These are phyloP conservation scores for Rhizopus arrhizus DNA, from an alignment of 371 early-diverging fungal species.

Conservation along the genomic window DNA sequence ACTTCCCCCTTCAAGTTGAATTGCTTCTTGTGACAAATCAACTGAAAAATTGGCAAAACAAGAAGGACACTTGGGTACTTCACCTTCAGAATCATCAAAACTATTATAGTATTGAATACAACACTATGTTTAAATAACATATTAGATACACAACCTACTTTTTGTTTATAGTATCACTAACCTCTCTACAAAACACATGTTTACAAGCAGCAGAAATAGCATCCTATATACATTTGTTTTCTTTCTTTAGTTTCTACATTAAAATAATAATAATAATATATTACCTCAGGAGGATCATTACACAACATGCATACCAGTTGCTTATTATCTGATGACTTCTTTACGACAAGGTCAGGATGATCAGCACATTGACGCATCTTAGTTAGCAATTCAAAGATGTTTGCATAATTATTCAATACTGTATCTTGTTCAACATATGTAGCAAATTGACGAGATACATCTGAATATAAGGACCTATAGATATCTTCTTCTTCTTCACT, in stretches of 20 bases:
- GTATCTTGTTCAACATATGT: constrained; percentile 87
- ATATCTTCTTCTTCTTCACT: constrained; percentile 93
- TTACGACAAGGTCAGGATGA: constrained; percentile 86
- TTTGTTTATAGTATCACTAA: constrained; percentile 10
- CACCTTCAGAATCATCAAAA: constrained; percentile 35
- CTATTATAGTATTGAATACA: constrained; percentile 45
- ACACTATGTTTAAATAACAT: constrained; percentile 23
- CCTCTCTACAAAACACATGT: constrained; percentile 87
- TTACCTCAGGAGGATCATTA: constrained; percentile 67
- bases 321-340: constrained; percentile 46
- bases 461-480: constrained; percentile 82
- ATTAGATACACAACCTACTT: too few relatives aligned
- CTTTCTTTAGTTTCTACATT: neutral
- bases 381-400: constrained; percentile 83
- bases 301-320: constrained; percentile 90
- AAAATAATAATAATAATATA: constrained; percentile 15
- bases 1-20: constrained; percentile 37
- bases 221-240: constrained; percentile 50
- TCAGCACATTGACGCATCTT: constrained; percentile 80
- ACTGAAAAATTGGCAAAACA: constrained; percentile 83
- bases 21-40: constrained; percentile 76
- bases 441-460: constrained; percentile 78
- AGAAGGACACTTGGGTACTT: constrained; percentile 76
- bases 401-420: constrained; percentile 92
- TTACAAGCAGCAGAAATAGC: constrained; percentile 90